Conservation (phyloP, 164 flowering plant species). For the Litsea cubeba region DNA sequence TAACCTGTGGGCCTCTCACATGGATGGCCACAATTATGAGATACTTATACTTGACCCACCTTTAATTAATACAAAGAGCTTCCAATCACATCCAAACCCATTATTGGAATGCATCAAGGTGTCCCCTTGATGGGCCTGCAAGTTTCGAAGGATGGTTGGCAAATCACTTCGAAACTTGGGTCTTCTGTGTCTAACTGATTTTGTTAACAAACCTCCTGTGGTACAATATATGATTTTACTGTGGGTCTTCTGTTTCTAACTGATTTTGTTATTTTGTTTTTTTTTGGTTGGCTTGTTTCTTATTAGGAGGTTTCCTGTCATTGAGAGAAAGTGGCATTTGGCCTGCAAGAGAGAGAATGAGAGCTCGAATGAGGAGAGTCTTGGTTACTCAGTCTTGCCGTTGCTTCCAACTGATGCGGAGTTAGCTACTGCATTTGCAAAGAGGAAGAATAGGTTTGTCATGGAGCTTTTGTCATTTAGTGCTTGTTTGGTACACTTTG, state of each 20-base stretch:
- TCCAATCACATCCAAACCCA: no score
- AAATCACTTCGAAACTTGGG: no score
- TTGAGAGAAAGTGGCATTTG: slow-evolving; percentile 78
- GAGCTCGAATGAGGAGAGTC: slow-evolving; percentile 21
- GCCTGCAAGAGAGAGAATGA: slow-evolving; percentile 53
- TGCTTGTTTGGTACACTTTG: no score
- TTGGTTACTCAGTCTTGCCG: slow-evolving; percentile 17
- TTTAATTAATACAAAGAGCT: no score
- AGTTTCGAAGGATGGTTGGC: no score
- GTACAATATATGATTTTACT: background rate
- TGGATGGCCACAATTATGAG: no score
- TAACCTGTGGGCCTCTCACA: no score
- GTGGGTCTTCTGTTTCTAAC: background rate
- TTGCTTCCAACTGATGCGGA: slow-evolving; percentile 66
- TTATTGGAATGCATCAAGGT: no score
- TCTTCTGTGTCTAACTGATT: background rate
- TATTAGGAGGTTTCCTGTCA: slow-evolving; percentile 83
- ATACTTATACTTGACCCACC: no score
- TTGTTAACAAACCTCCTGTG: background rate
- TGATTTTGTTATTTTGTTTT: background rate
- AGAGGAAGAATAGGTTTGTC: slow-evolving; percentile 61
- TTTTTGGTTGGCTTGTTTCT: no score
- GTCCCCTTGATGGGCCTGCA: no score
- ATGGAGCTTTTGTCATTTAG: background rate
- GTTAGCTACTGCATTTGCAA: slow-evolving; percentile 55